phyloP scores from a whole-genome alignment of 1,284 basidiomycete genomes.

The Sanguinoderma infundibulare region DNA sequence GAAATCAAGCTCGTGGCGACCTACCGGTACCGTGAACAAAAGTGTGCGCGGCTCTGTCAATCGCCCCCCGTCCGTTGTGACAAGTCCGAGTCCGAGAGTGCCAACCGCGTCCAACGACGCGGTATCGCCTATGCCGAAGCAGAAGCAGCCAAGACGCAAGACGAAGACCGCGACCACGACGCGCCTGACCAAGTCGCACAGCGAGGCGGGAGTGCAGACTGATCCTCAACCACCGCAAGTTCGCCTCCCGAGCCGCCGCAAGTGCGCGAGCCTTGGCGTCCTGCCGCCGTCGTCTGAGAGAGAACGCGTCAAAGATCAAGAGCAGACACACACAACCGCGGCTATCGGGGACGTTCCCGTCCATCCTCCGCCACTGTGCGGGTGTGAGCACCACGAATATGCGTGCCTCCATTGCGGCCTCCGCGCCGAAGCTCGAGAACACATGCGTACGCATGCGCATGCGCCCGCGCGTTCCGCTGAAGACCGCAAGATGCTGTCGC shows the following conservation, averaged over 20 bases:
- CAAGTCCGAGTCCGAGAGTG: not conserved
- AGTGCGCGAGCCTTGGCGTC: slow-evolving; percentile 1
- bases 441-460: no score
- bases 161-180: not conserved
- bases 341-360: not conserved
- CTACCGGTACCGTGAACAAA: not conserved
- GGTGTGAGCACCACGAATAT: slow-evolving; percentile 1
- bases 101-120: no score
- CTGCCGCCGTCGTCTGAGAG: not conserved
- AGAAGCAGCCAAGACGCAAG: not conserved
- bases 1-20: not conserved
- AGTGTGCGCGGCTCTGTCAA: not conserved
- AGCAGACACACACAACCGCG: not conserved
- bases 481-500: not conserved
- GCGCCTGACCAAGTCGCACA: not conserved
- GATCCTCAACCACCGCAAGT: slow-evolving; percentile 1
- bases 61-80: no score
- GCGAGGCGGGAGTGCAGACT: slow-evolving; percentile 17
- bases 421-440: not conserved
- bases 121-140: not conserved
- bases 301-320: not conserved
- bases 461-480: not conserved
- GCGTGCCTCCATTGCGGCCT: not conserved
- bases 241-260: slow-evolving; percentile 1
- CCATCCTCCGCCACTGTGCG: not conserved